Conservation (phyloP, 2,329 filamentous ascomycete genomes). For the Cephalotrichum gorgonifer region DNA sequence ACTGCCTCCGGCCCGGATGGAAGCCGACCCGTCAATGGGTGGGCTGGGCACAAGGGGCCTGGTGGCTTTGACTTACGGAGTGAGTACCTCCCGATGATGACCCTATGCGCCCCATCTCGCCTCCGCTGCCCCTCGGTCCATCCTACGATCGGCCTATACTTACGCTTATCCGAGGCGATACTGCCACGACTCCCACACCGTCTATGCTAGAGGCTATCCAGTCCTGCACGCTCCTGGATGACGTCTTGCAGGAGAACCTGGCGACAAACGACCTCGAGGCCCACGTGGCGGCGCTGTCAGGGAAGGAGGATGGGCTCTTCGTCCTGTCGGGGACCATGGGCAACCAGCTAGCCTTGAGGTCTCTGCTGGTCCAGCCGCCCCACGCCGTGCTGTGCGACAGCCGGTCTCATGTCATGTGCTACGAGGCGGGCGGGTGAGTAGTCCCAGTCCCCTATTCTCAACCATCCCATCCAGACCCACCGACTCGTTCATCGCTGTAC, state of each 20-base stretch:
- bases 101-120: too few relatives aligned
- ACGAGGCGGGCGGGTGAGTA: conserved; percentile 51
- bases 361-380: conserved; percentile 69
- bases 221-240: conserved; percentile 66
- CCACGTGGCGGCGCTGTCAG: conserved; percentile 61
- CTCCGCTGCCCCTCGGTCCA: too few relatives aligned
- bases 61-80: conserved; percentile 29
- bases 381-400: conserved; percentile 72
- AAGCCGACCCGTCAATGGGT: conserved; percentile 8
- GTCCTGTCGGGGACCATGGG: conserved; percentile 91
- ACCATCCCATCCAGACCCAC: not conserved
- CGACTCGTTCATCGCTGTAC: not conserved
- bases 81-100: conserved; percentile 16
- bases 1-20: too few relatives aligned
- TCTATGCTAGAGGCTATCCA: conserved; percentile 76
- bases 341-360: conserved; percentile 74
- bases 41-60: conserved; percentile 25
- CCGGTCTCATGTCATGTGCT: conserved; percentile 65
- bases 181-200: conserved; percentile 61
- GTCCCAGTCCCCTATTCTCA: too few relatives aligned
- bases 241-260: conserved; percentile 72
- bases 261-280: conserved; percentile 68
- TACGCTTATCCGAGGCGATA: conserved; percentile 28
- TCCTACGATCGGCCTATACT: not conserved
- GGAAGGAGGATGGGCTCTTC: conserved; percentile 68